phyloP scores from a whole-genome alignment of 768 basidiomycete species.

The Pholiota conissans region DNA sequence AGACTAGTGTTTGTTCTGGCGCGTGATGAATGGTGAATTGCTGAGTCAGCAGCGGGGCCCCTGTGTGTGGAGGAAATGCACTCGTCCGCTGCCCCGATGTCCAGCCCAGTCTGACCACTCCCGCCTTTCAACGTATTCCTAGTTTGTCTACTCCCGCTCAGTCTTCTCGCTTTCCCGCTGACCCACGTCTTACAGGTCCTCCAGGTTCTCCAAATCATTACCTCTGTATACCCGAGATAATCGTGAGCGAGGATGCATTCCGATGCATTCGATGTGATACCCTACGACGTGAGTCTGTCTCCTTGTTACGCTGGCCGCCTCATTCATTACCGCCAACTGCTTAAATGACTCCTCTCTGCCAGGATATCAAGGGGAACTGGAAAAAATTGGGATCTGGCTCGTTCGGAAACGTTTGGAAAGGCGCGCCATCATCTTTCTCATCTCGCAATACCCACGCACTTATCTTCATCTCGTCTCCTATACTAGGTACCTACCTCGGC shows the following conservation, averaged over 20 bases:
- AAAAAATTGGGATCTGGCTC: slow-evolving; percentile 90
- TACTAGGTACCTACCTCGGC: slow-evolving; percentile 78
- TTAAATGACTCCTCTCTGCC: no score
- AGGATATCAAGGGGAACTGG: slow-evolving; percentile 90
- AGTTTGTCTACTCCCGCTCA: background rate
- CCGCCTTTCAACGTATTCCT: no score
- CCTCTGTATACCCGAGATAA: background rate
- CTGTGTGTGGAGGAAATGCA: slow-evolving; percentile 2
- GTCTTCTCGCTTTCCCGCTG: background rate
- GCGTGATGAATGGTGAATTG: slow-evolving; percentile 7
- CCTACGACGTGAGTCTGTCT: slow-evolving; percentile 62
- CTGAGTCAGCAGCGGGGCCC: slow-evolving; percentile 5
- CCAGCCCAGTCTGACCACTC: slow-evolving; percentile 6
- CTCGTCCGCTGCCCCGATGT: slow-evolving; percentile 1
- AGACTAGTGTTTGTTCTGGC: background rate
- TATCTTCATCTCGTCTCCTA: slow-evolving; percentile 62
- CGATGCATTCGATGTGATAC: slow-evolving; percentile 86
- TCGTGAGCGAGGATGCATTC: slow-evolving; percentile 35
- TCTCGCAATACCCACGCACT: background rate
- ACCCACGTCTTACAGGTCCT: no score
- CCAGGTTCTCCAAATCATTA: background rate
- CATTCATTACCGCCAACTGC: no score
- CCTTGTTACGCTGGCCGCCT: slow-evolving; percentile 4
- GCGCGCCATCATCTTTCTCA: slow-evolving; percentile 30
- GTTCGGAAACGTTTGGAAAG: slow-evolving; percentile 92